Evolutionary conservation across 352 stramenopile species (phyloP).

Genomic region (Phytophthora ramorum): DNA sequence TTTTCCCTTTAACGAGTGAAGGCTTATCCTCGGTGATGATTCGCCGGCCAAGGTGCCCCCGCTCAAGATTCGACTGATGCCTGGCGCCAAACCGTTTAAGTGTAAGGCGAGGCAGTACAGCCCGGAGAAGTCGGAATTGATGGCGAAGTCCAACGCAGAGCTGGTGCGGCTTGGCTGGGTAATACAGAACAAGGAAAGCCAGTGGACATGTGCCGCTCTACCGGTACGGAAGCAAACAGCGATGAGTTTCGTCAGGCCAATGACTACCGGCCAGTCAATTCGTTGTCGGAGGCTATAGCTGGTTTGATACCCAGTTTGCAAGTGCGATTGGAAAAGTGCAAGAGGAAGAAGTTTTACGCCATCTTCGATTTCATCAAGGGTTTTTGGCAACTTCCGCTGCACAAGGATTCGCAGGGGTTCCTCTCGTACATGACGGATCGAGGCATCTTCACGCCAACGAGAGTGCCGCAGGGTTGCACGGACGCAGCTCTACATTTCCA

Average conservation of each 20-base stretch:
- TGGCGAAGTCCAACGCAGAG: neutral
- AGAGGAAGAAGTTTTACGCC: slow-evolving; percentile 7
- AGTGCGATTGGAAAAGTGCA: neutral
- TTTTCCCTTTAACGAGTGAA: neutral
- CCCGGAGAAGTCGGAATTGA: slow-evolving; percentile 3
- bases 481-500: slow-evolving; percentile 20
- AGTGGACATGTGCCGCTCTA: slow-evolving; percentile 3
- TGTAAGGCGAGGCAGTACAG: slow-evolving; percentile 17
- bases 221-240: slow-evolving; percentile 3
- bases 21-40: slow-evolving; percentile 6
- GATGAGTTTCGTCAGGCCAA: neutral
- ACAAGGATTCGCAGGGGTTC: slow-evolving; percentile 18
- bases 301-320: slow-evolving; percentile 6
- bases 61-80: slow-evolving; percentile 6
- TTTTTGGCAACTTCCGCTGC: slow-evolving; percentile 32
- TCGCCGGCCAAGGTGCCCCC: slow-evolving; percentile 1
- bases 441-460: slow-evolving; percentile 26
- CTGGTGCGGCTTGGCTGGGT: slow-evolving; percentile 5
- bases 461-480: slow-evolving; percentile 13
- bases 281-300: neutral
- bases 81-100: slow-evolving; percentile 1
- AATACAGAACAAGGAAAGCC: slow-evolving; percentile 3
- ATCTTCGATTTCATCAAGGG: slow-evolving; percentile 32
- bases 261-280: slow-evolving; percentile 1
- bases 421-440: slow-evolving; percentile 31